phyloP scores from a whole-genome alignment of 306 rosid genomes.

The Cucurbita pepo region DNA sequence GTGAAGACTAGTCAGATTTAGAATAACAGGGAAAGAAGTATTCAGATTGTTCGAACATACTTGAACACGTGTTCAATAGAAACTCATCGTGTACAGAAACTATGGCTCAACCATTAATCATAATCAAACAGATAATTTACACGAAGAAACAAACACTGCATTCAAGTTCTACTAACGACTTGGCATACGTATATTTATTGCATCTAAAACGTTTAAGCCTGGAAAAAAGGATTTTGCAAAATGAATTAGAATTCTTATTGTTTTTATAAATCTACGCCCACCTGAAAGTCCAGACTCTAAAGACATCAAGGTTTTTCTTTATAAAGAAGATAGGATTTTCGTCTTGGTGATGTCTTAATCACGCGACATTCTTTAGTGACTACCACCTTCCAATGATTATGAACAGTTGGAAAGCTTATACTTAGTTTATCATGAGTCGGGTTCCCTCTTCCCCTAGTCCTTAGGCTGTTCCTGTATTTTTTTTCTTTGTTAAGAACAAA shows the following conservation, averaged over 20 bases:
- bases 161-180: neutral
- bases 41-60: neutral
- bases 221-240: neutral
- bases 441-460: too few relatives aligned
- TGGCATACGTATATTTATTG: neutral
- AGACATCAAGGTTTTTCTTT: neutral
- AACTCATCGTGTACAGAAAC: neutral
- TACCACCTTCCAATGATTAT: too few relatives aligned
- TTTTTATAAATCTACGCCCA: neutral
- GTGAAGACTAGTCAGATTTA: constrained; percentile 7
- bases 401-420: too few relatives aligned
- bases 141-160: neutral
- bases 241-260: neutral
- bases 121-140: neutral
- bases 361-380: too few relatives aligned
- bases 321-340: too few relatives aligned
- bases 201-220: neutral
- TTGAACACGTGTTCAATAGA: neutral
- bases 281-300: neutral
- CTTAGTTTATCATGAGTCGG: too few relatives aligned
- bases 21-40: neutral
- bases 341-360: too few relatives aligned
- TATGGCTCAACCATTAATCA: neutral
- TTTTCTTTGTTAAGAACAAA: too few relatives aligned
- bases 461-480: too few relatives aligned